These are phyloP conservation scores for Hylodesmum podocarpum DNA, from an alignment of 306 rosid genomes.

Conservation along the genomic window DNA sequence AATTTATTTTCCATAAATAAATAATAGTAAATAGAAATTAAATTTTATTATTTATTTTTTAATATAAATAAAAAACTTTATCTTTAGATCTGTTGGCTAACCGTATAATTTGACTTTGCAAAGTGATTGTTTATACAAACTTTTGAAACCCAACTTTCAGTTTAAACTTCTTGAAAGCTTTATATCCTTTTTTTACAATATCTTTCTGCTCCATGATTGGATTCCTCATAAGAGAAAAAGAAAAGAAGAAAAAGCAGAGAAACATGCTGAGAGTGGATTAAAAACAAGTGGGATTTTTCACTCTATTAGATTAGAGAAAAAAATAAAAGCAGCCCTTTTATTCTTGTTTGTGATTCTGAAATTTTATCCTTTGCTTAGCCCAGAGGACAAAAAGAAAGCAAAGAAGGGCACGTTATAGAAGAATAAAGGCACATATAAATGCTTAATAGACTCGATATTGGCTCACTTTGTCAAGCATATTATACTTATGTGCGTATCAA, in stretches of 20 bases:
- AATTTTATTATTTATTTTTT: background rate
- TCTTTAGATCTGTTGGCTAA: constrained; percentile 26
- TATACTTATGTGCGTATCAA: constrained; percentile 9
- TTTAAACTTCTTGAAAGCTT: constrained; percentile 4
- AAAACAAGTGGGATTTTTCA: background rate
- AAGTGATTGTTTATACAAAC: background rate
- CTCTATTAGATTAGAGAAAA: background rate
- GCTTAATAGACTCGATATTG: background rate
- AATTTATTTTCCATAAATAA: too few species aligned
- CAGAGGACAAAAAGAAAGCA: constrained; percentile 12
- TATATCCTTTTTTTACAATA: background rate
- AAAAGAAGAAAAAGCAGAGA: background rate
- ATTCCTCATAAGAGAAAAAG: constrained; percentile 18
- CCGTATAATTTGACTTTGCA: constrained; percentile 16
- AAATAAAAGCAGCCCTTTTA: constrained; percentile 4
- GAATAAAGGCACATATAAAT: constrained; percentile 22
- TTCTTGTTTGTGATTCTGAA: background rate
- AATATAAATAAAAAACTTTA: background rate
- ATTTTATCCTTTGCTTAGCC: constrained; percentile 44
- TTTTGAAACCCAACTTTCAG: constrained; percentile 11
- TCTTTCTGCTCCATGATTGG: background rate
- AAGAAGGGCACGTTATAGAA: background rate
- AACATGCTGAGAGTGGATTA: background rate
- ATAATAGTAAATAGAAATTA: too few species aligned
- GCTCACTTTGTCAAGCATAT: constrained; percentile 22